phyloP scores from a whole-genome alignment of 2,329 filamentous ascomycete species.

The Coniochaeta sp. region DNA sequence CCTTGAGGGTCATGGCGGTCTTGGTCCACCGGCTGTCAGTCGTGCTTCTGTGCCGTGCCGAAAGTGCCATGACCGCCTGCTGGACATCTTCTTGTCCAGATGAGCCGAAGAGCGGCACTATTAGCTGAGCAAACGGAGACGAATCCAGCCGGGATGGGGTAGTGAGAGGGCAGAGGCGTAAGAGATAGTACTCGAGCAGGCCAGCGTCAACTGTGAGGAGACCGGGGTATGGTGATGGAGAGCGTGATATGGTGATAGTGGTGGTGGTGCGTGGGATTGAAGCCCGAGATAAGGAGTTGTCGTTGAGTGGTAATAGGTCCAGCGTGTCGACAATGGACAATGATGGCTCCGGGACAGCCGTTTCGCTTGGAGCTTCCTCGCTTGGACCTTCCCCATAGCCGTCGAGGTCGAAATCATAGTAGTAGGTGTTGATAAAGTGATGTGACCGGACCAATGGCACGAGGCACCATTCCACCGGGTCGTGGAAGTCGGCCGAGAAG shows the following conservation, averaged over 20 bases:
- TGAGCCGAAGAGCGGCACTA: constrained; percentile 6
- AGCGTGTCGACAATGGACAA: background rate
- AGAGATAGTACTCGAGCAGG: constrained; percentile 8
- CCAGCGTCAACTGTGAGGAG: background rate
- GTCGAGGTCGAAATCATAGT: constrained; percentile 2
- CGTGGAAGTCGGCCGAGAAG: constrained; percentile 10
- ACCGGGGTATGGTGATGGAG: background rate
- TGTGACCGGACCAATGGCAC: constrained; percentile 7
- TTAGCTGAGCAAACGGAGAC: constrained; percentile 10
- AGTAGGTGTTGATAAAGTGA: constrained; percentile 8
- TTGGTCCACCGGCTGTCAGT: constrained; percentile 5
- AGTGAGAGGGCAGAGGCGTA: constrained; percentile 8
- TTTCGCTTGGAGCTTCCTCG: background rate
- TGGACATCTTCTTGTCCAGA: constrained; percentile 7
- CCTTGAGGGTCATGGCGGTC: constrained; percentile 19
- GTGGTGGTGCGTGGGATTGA: background rate
- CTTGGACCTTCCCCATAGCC: background rate
- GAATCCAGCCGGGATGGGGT: constrained; percentile 5
- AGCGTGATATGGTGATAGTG: background rate
- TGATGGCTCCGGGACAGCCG: background rate
- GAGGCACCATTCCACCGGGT: constrained; percentile 5
- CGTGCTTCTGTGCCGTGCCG: constrained; percentile 8
- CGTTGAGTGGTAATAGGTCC: background rate
- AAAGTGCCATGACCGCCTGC: constrained; percentile 8
- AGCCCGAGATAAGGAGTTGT: background rate